Evolutionary conservation across 2,329 filamentous ascomycete genomes (phyloP), one percentile per base, ranked within the genome.

Genomic region (Stagonosporopsis tanaceti): DNA sequence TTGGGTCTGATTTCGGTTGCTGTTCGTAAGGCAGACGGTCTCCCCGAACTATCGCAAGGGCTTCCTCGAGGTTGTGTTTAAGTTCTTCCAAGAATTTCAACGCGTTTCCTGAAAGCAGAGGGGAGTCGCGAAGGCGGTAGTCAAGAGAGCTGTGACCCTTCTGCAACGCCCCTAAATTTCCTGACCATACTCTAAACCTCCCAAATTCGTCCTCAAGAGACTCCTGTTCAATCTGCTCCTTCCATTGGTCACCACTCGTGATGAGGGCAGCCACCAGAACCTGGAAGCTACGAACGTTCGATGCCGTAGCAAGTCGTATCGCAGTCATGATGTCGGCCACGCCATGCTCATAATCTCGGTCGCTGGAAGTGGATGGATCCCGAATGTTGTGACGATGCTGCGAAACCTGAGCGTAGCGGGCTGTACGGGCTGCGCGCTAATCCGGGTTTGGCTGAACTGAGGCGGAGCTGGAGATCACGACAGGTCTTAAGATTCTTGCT

Each of bases 71-170:
- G 40, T 77, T 76, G 2, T 64, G 58, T 15, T 70, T 62, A 2
- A 77, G 67, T 47, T 76, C 74, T 12, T 64, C 50, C 12, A 77
- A 50, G 15, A 77, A 63, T 27, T 72, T 76, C n/a, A 76, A 60
- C 3, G 69, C 63, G 52, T 74, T 75, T 39, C 62, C 70, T 8
- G 65, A 70, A 2, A 76, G 63, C 3, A 75, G 59, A 4, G 74
- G 73, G 8, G 72, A 72, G 40, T 75, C 75, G 28, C 74, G 74
- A 9, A 77, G 61, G 15, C 75, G 71, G 51, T 77, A 76, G 48
- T 77, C 75, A 4, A 76, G 55, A 20, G 68, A 73, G 42, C 70
- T 72, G 46, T 76, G 75, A 5, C 75, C 74, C 61, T 75, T 76
- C 27, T 75, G 72, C 22, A 76, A 50, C 20, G 72, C 74, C 4